These are phyloP conservation scores for Oleoguttula mirabilis DNA, from an alignment of 495 filamentous ascomycete genomes.

Conservation along the genomic window DNA sequence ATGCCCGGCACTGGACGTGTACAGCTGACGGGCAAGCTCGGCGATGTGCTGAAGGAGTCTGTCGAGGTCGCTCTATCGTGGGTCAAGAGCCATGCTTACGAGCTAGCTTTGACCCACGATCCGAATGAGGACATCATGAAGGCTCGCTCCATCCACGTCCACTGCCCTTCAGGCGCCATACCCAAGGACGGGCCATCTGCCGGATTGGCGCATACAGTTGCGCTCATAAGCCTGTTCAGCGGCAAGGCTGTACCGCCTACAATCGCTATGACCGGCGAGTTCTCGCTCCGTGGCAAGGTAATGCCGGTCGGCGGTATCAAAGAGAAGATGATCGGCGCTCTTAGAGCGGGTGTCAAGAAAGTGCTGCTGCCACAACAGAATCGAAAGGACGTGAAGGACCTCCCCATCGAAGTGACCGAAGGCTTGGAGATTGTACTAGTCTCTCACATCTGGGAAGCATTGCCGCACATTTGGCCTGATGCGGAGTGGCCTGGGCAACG, in stretches of 20 bases:
- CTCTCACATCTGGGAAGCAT: slow-evolving; percentile 82
- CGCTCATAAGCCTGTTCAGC: slow-evolving; percentile 80
- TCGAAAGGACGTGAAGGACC: slow-evolving; percentile 82
- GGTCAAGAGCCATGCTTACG: slow-evolving; percentile 93
- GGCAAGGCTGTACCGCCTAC: slow-evolving; percentile 81
- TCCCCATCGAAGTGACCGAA: slow-evolving; percentile 79
- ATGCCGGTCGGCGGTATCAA: slow-evolving; percentile 92
- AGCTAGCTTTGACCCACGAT: slow-evolving; percentile 69
- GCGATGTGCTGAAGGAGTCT: slow-evolving; percentile 91
- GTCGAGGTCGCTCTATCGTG: slow-evolving; percentile 92
- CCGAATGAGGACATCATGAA: slow-evolving; percentile 92
- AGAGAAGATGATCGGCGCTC: slow-evolving; percentile 93
- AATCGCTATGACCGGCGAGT: slow-evolving; percentile 95
- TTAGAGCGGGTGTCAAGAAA: slow-evolving; percentile 87
- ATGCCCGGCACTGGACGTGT: slow-evolving; percentile 91
- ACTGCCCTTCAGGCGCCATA: slow-evolving; percentile 89
- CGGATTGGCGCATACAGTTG: slow-evolving; percentile 87
- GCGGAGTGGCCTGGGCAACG: slow-evolving; percentile 60
- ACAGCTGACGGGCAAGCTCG: slow-evolving; percentile 97
- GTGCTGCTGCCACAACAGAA: slow-evolving; percentile 83
- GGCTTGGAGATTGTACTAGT: slow-evolving; percentile 84
- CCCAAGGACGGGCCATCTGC: slow-evolving; percentile 88
- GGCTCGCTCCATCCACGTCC: slow-evolving; percentile 85
- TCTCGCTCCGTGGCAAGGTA: slow-evolving; percentile 77
- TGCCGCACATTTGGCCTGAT: slow-evolving; percentile 74